Conservation (phyloP, 352 stramenopile species). For the Phytopythium vexans region DNA sequence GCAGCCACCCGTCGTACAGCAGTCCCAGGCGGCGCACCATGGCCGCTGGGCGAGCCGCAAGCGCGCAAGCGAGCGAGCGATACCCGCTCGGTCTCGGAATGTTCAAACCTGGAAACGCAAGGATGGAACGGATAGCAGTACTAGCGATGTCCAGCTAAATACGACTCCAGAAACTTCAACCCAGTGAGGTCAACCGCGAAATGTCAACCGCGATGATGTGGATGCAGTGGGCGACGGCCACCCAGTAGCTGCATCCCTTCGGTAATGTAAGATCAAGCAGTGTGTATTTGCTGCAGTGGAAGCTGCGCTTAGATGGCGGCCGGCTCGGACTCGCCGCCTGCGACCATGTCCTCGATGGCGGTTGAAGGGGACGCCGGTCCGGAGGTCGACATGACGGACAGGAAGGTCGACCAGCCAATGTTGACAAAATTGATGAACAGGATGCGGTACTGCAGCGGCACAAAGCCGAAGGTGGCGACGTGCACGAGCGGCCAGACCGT, state of each 20-base stretch:
- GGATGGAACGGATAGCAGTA: no score
- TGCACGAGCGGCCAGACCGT: slow-evolving; percentile 42
- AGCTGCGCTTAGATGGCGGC: slow-evolving; percentile 2
- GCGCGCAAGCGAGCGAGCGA: no score
- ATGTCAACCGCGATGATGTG: no score
- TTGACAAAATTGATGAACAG: slow-evolving; percentile 44
- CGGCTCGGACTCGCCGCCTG: slow-evolving; percentile 13
- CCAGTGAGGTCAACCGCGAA: no score
- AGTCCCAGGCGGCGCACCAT: slow-evolving; percentile 24
- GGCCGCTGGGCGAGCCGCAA: no score
- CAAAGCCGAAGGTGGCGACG: slow-evolving; percentile 38
- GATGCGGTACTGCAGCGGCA: slow-evolving; percentile 44
- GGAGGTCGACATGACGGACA: slow-evolving; percentile 37
- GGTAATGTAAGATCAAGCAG: no score
- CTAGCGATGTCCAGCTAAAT: no score
- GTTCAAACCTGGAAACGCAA: no score
- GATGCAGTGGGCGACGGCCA: not conserved
- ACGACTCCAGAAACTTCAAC: no score
- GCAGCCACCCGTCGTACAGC: slow-evolving; percentile 42
- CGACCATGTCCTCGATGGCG: slow-evolving; percentile 16
- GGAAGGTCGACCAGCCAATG: slow-evolving; percentile 42
- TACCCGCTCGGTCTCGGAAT: no score
- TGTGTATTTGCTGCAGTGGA: no score
- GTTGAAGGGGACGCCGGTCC: slow-evolving; percentile 5
- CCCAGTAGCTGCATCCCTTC: no score